phyloP scores from a whole-genome alignment of 768 basidiomycete species.

The Trametes meyenii region DNA sequence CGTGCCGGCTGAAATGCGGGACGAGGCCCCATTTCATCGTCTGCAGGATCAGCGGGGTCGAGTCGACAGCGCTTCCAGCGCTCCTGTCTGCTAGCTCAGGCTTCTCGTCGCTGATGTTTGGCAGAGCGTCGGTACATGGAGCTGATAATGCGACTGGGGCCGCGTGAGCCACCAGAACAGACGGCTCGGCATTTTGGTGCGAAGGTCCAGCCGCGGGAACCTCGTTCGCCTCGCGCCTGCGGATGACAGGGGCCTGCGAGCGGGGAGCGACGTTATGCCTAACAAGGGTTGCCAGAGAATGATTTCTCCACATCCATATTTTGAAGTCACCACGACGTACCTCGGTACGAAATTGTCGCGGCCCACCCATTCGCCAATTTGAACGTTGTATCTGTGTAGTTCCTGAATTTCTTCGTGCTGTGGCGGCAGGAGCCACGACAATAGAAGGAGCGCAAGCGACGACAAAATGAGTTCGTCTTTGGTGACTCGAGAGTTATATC shows the following conservation, averaged over 20 bases:
- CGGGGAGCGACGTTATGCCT: slow-evolving; percentile 87
- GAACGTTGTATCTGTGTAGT: slow-evolving; percentile 26
- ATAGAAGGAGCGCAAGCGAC: no score
- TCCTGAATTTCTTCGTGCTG: slow-evolving; percentile 25
- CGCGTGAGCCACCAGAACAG: neutral
- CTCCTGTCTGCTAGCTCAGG: no score
- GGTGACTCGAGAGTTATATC: no score
- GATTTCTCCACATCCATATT: neutral
- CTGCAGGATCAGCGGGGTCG: slow-evolving; percentile 55
- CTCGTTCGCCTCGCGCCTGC: slow-evolving; percentile 43
- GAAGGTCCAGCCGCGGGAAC: neutral
- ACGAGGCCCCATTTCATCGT: slow-evolving; percentile 93
- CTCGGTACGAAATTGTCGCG: slow-evolving; percentile 25
- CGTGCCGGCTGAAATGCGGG: slow-evolving; percentile 80
- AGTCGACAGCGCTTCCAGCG: neutral
- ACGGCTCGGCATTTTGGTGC: neutral
- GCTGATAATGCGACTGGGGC: neutral
- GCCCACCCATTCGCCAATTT: slow-evolving; percentile 25
- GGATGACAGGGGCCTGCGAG: slow-evolving; percentile 74
- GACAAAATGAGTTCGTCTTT: no score
- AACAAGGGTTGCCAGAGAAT: slow-evolving; percentile 18
- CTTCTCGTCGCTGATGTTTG: no score
- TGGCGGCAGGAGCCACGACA: no score
- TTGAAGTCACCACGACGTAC: neutral
- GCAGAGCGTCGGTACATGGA: slow-evolving; percentile 9